Base-by-base conservation (phyloP, 345 rosid species). In the Hypericum androsaemum region DNA sequence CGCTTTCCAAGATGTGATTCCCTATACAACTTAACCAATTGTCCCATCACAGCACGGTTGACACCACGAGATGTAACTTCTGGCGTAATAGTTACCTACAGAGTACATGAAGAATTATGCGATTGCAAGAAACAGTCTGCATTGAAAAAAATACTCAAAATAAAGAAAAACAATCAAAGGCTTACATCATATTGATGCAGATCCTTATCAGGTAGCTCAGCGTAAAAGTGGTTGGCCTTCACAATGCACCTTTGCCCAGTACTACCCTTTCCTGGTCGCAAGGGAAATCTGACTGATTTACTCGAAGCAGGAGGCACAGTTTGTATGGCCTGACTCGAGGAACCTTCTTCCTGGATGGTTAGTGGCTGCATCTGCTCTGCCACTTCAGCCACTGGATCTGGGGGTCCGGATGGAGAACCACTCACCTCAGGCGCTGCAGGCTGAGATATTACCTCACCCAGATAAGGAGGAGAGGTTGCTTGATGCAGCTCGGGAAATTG, bases 401-500 rank as follows among this genome's bases (percentile, higher is more conserved):
- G 65, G 17, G 74, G 56, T 49, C 36, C 69, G 6, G 78, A 68
- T 1, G 86, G 75, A 39, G 94, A 73, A 65, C 84, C 32, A 22
- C 32, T 64, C 41, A 73, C 81, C 78, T 74, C 94, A 39, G 76
- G 41, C 54, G 65, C 70, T 51, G 57, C 43, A n/a, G 69, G 65
- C 78, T 81, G 86, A 58, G 79, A 56, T 36, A 76, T 72, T 76
- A 77, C 73, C 71, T 55, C 77, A 56, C 84, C 78, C 66, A 71
- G 75, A 64, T 52, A 66, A 67, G 78, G 52, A 69, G 80, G 77
- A 62, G 60, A 78, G 64, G 82, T 84, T 63, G 97, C 99, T 94
- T 94, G 97, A 77, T 77, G 89, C 95, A 80, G 97, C 84, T 94
- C 97, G 90, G 95, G 95, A 69, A 75, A 70, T 51, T 74, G 67